These are phyloP conservation scores for Euphorbia celastroides DNA, from an alignment of 441 rosid genomes.

Conservation along the genomic window DNA sequence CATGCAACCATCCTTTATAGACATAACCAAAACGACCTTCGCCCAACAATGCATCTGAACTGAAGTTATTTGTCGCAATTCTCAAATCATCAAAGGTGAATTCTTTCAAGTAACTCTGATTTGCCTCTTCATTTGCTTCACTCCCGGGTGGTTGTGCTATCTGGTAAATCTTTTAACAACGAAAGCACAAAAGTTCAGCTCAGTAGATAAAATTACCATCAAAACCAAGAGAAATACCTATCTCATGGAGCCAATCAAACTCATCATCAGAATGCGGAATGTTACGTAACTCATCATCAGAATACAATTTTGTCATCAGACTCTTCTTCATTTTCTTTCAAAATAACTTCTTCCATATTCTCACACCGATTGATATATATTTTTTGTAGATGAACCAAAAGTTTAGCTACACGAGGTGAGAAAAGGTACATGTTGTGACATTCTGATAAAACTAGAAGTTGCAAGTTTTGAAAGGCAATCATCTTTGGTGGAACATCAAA, in stretches of 20 bases:
- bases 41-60: conserved; percentile 60
- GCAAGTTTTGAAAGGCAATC: no score
- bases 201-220: not conserved
- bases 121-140: not conserved
- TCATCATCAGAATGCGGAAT: not conserved
- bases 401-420: not conserved
- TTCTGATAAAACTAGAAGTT: no score
- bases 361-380: not conserved
- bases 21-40: conserved; percentile 95
- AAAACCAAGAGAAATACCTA: not conserved
- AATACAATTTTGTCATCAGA: not conserved
- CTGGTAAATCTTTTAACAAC: not conserved
- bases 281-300: not conserved
- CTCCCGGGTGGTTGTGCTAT: not conserved
- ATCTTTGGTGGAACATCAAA: not conserved
- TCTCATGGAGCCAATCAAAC: not conserved
- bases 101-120: not conserved
- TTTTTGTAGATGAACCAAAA: not conserved
- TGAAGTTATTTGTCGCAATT: not conserved
- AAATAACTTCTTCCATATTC: not conserved
- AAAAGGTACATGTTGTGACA: not conserved
- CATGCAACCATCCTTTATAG: conserved; percentile 85
- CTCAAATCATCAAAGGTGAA: not conserved
- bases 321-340: not conserved
- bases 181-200: not conserved